Evolutionary conservation across 208 protist genomes (phyloP), one percentile per base, ranked within the genome.

Genomic region (Borovskyia barvae): DNA sequence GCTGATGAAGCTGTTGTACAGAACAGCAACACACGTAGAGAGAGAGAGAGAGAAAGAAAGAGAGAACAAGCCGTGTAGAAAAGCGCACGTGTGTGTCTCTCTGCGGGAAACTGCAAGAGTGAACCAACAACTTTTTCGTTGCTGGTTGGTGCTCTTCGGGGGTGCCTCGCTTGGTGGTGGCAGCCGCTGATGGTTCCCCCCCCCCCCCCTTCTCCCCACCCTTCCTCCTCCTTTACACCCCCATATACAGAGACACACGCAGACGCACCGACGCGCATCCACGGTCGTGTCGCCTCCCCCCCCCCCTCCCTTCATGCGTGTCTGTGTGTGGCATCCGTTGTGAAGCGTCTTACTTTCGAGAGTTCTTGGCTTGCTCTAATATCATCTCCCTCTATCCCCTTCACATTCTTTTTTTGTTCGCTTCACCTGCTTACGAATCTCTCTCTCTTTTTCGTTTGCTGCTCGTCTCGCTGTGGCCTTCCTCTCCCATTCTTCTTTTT

Each of bases 361-460:
- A 26, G 12, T 25, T 26, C 14, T 26, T n/a, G 1, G 14, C 1
- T n/a, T 3, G 20, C 6, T 28, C 29, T 5, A 6, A 6, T 48
- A 15, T 20, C 29, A 30, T 20, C 0, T 8, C 22, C 39, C 22
- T 43, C 22, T 47, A 12, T 8, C 17, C 29, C 17, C n/a, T 26
- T 1, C 9, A 9, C 2, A 7, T 26, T 29, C 28, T 36, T 52
- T 52, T 49, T 11, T 28, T 49, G 12, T 49, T 49, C 11, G n/a
- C n/a, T n/a, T n/a, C n/a, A n/a, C n/a, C n/a, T 39, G 35, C 11
- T 39, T 39, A 8, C 35, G 35, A 14, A n/a, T 17, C 14, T 48
- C 58, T 66, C 20, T 50, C 37, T 57, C 45, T 66, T 49, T 65
- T 64, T n/a, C n/a, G n/a, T n/a, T n/a, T n/a, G n/a, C n/a, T n/a